Base-by-base conservation (phyloP, 2,329 filamentous ascomycete species). In the Sporothrix dimorphospora region DNA sequence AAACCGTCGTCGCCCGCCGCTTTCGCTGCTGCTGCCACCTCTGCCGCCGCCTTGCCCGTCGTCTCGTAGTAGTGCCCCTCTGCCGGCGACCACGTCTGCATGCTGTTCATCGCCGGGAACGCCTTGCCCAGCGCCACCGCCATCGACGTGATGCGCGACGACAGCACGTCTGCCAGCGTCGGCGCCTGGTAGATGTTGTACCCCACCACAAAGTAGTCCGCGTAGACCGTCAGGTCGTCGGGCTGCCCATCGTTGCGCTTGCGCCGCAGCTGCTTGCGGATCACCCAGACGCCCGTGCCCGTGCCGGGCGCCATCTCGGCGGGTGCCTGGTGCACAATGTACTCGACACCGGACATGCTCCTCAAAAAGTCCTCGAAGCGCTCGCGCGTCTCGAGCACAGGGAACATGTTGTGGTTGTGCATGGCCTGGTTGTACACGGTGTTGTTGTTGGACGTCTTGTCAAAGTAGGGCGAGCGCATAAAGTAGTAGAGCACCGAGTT, bases 401-500 rank as follows among this genome's bases (percentile, higher is more conserved):
- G 84, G 61, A 83, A 83, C 84, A 91, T 88, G 74, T 84, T 82
- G 34, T 83, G 82, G 79, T 91, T 91, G 80, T 85, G 88, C 79
- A 87, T 83, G 55, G 89, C 88, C 79, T 92, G 90, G 74, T 82
- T 85, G 77, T 85, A 87, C 51, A 92, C 82, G 47, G 90, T 83
- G 75, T 87, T 87, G 79, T 92, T 92, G 79, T 91, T 92, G 75
- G 88, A 91, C 1, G 88, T 91, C 73, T 81, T 84, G 79, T 91
- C 89, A 81, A 89, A 92, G 81, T 91, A 92, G 30, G 90, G 89
- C 73, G 89, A 91, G 73, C 86, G 83, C 75, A 89, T 86, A 76
- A 92, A 91, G 82, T 92, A 92, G 81, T 87, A 90, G 73, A 91
- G 87, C 73, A 92, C 84, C 61, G 85, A 86, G 79, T 91, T 91